These are phyloP conservation scores for Oryza meyeriana DNA, from an alignment of 176 grass and related monocot species.

Conservation along the genomic window DNA sequence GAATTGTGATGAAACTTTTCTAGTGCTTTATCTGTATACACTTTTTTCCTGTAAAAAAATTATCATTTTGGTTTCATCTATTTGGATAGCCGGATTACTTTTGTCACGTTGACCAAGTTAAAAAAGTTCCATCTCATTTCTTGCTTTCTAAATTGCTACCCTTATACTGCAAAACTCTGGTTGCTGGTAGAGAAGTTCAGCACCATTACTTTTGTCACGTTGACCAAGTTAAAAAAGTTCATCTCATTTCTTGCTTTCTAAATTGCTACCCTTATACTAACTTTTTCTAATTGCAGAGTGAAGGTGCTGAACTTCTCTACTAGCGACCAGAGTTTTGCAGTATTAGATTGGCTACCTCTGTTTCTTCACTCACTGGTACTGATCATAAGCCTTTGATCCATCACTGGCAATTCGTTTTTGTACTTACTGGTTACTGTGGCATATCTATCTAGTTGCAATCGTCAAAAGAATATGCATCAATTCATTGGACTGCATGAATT, in stretches of 20 bases:
- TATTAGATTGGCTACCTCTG: not conserved
- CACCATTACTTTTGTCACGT: not conserved
- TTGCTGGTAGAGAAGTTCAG: too few species aligned
- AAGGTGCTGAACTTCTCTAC: not conserved
- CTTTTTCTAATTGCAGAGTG: not conserved
- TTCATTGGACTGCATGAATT: not conserved
- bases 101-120: not conserved
- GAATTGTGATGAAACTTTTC: not conserved
- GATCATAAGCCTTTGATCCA: not conserved
- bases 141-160: not conserved
- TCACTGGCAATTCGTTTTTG: not conserved
- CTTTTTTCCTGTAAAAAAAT: not conserved
- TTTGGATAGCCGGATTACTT: not conserved
- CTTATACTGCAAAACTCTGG: too few species aligned
- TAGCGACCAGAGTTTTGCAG: not conserved
- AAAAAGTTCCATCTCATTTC: not conserved
- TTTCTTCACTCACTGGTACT: not conserved
- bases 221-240: not conserved
- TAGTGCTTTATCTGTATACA: not conserved
- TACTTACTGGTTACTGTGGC: not conserved
- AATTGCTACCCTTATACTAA: not conserved
- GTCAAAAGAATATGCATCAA: not conserved
- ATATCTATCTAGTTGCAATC: not conserved
- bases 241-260: not conserved
- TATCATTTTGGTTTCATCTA: not conserved